Evolutionary conservation across 305 asterid genomes (phyloP).

Genomic region (Solanum aculeatissimum): DNA sequence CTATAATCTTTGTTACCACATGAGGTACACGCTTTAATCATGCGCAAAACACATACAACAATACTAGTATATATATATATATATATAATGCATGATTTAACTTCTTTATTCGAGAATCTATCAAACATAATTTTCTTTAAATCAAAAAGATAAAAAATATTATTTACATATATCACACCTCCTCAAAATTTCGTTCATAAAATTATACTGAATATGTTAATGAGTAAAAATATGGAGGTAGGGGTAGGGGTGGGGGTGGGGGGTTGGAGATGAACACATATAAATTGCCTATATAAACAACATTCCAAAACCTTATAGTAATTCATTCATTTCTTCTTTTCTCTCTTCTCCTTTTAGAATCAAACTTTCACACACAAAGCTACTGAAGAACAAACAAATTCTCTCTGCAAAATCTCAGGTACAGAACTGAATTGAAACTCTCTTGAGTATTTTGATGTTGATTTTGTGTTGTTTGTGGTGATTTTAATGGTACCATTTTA

Average conservation of each 20-base stretch:
- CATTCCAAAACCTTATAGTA: neutral
- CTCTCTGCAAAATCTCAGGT: neutral
- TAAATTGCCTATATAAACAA: neutral
- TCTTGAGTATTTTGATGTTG: neutral
- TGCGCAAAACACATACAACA: too few species aligned
- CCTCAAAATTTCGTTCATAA: fast-evolving
- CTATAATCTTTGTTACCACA: too few species aligned
- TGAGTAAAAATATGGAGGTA: neutral
- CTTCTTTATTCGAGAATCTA: too few species aligned
- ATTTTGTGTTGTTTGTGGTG: neutral
- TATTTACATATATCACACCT: too few species aligned
- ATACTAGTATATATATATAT: too few species aligned
- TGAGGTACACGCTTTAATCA: too few species aligned
- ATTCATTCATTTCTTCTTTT: neutral
- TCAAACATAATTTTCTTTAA: too few species aligned
- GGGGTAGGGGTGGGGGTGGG: neutral
- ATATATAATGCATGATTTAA: too few species aligned
- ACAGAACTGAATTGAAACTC: neutral
- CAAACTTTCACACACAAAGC: neutral
- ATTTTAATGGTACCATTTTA: neutral
- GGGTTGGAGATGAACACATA: neutral
- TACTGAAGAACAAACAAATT: neutral
- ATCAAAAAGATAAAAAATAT: too few species aligned
- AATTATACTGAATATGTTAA: neutral
- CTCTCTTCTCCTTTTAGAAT: neutral